Evolutionary conservation across 495 filamentous ascomycete species (phyloP).

Genomic region (Cenococcum geophilum): DNA sequence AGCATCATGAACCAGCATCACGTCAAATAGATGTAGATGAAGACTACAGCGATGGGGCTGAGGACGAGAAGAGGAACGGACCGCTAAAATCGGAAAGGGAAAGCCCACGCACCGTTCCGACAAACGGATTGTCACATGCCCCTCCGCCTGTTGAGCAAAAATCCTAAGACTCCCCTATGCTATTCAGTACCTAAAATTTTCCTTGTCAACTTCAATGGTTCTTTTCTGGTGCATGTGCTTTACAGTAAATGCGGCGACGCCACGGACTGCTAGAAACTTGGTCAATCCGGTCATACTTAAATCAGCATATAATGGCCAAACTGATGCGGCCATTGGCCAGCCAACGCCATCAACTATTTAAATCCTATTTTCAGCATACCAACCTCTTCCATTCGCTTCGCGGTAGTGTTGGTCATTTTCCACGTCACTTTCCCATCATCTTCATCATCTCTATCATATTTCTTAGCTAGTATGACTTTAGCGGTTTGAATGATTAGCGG

Average conservation of each 20-base stretch:
- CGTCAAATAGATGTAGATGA: slow-evolving; percentile 97
- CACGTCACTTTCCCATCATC: neutral
- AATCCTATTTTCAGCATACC: neutral
- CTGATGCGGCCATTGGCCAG: neutral
- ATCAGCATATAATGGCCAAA: neutral
- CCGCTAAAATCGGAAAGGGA: slow-evolving; percentile 42
- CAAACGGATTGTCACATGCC: slow-evolving; percentile 31
- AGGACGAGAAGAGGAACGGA: slow-evolving; percentile 71
- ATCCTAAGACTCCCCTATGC: slow-evolving; percentile 3
- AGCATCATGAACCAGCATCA: slow-evolving; percentile 64
- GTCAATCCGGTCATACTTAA: neutral
- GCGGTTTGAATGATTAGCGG: neutral
- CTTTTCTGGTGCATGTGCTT: neutral
- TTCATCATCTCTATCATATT: neutral
- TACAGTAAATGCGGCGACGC: neutral
- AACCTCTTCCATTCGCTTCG: slow-evolving; percentile 1
- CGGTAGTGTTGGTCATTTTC: neutral
- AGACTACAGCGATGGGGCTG: slow-evolving; percentile 83
- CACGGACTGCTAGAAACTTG: neutral
- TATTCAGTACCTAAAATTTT: neutral
- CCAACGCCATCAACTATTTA: neutral
- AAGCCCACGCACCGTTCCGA: slow-evolving; percentile 37
- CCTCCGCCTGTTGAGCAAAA: slow-evolving; percentile 31
- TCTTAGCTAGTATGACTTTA: neutral
- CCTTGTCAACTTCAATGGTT: neutral